Conservation (phyloP, 2,329 filamentous ascomycete species). For the Phialophora macrospora region DNA sequence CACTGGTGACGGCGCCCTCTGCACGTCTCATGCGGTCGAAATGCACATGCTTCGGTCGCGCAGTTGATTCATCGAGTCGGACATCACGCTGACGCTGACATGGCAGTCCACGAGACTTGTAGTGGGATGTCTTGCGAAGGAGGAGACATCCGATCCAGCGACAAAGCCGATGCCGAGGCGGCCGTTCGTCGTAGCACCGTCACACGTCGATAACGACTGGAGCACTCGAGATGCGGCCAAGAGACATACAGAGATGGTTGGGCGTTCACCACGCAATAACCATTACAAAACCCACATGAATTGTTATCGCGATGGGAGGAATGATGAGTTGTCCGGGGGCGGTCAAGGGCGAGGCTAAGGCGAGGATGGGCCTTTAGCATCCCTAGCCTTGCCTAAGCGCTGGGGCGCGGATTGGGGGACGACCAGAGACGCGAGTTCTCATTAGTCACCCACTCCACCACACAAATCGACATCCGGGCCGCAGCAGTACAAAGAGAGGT, state of each 20-base stretch:
- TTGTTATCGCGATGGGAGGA: background rate
- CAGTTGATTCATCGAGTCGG: background rate
- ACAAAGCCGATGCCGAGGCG: background rate
- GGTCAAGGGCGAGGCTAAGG: background rate
- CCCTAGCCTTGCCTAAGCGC: conserved; percentile 15
- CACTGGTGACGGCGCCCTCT: background rate
- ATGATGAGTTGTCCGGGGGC: background rate
- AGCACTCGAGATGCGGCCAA: conserved; percentile 12
- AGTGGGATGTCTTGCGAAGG: background rate
- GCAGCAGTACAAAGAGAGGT: conserved; percentile 13
- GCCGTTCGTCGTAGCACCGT: background rate
- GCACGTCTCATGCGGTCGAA: conserved; percentile 16
- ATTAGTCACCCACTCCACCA: conserved; percentile 25
- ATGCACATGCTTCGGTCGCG: conserved; percentile 12
- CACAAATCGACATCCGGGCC: conserved; percentile 7
- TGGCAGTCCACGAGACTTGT: background rate
- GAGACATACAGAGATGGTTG: background rate
- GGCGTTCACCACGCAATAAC: background rate
- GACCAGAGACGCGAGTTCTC: conserved; percentile 2
- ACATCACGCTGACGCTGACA: background rate
- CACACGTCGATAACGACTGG: background rate
- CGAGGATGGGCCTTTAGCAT: background rate
- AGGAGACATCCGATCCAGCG: background rate
- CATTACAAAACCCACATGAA: background rate
- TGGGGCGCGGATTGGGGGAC: background rate